These are phyloP conservation scores for Grigorovia transvaalensis DNA, from an alignment of 805 yeast species.

Conservation along the genomic window DNA sequence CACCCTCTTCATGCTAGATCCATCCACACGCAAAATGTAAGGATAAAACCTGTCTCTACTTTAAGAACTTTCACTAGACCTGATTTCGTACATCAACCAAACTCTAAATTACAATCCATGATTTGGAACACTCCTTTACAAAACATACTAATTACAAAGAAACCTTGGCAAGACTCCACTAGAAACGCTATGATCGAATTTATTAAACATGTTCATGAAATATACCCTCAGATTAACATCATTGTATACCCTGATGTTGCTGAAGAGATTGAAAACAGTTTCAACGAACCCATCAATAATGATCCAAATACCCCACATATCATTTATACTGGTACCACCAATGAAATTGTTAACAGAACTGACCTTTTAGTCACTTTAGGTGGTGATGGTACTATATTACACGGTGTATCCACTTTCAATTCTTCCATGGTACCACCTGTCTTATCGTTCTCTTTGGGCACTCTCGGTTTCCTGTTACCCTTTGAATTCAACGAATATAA, in stretches of 20 bases:
- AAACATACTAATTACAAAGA: slow-evolving; percentile 72
- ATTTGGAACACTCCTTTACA: slow-evolving; percentile 65
- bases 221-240: slow-evolving; percentile 64
- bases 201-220: slow-evolving; percentile 46
- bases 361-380: slow-evolving; percentile 82
- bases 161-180: slow-evolving; percentile 66
- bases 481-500: slow-evolving; percentile 60
- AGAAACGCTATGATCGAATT: slow-evolving; percentile 56
- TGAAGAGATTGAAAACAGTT: slow-evolving; percentile 43
- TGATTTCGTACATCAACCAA: slow-evolving; percentile 43
- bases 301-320: slow-evolving; percentile 29
- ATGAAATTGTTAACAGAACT: slow-evolving; percentile 52
- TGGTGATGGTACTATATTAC: slow-evolving; percentile 90
- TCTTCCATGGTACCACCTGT: slow-evolving; percentile 77
- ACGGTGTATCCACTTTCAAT: slow-evolving; percentile 73
- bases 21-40: background rate
- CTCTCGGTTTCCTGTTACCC: slow-evolving; percentile 81
- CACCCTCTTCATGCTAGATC: background rate
- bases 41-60: slow-evolving; percentile 22
- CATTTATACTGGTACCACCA: slow-evolving; percentile 48
- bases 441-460: slow-evolving; percentile 79
- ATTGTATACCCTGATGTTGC: slow-evolving; percentile 69
- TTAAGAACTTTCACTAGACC: slow-evolving; percentile 33
- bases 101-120: slow-evolving; percentile 51
- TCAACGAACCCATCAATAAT: slow-evolving; percentile 16